These are phyloP conservation scores for Venturia carpophila DNA, from an alignment of 2,329 filamentous ascomycete genomes.

Conservation along the genomic window DNA sequence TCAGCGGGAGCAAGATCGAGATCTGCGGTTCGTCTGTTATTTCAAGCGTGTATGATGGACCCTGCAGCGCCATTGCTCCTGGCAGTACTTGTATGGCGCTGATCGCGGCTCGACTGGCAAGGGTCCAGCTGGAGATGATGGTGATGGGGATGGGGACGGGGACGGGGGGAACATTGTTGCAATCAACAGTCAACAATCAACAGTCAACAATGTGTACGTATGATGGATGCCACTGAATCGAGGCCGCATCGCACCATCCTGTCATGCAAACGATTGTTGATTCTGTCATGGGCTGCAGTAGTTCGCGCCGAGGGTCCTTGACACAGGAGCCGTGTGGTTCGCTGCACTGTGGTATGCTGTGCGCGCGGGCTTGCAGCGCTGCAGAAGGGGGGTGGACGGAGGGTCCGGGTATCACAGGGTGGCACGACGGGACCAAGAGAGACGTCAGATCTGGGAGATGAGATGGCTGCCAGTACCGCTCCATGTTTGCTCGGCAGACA, in stretches of 20 bases:
- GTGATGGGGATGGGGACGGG: background rate
- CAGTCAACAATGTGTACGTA: no score
- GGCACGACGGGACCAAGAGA: background rate
- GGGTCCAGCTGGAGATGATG: background rate
- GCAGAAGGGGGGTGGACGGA: background rate
- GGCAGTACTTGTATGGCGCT: background rate
- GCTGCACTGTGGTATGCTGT: constrained; percentile 5
- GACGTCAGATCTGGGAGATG: background rate
- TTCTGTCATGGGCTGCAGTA: background rate
- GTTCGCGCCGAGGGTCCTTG: background rate
- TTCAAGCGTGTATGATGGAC: no score
- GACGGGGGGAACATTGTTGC: no score
- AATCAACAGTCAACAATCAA: no score
- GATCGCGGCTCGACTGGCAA: background rate
- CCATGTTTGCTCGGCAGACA: background rate
- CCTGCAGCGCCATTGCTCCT: no score
- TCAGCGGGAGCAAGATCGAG: background rate
- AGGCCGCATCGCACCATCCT: background rate
- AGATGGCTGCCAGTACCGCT: background rate
- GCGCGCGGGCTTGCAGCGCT: background rate
- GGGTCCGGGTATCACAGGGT: background rate
- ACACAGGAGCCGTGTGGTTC: background rate
- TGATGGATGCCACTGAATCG: background rate
- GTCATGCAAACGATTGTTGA: background rate
- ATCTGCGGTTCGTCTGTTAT: no score